Evolutionary conservation across 495 filamentous ascomycete genomes (phyloP), one percentile per base, ranked within the genome.

Genomic region (Aspergillus nidulans): DNA sequence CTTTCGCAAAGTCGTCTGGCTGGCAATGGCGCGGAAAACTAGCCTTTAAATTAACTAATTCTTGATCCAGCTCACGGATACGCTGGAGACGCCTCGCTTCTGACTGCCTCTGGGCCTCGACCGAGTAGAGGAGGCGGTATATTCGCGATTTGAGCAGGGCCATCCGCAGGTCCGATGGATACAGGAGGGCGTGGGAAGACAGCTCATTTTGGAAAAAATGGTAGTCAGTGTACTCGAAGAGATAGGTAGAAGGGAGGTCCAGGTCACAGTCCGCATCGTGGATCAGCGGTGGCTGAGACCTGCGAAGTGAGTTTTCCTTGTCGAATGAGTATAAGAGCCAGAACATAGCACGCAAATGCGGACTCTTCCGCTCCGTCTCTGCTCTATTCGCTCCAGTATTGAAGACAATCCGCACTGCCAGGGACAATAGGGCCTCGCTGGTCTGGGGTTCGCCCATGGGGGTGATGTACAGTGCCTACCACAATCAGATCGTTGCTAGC

Each of bases 271-370:
- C 54, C 19, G 43, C 58, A 5, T 68, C 67, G 16, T 68, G 63
- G 5, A 73, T 58, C 16, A 65, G 28, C 2, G 67, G 67, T 3
- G 67, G 63, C 25, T 63, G 61, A 5, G 56, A 51, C 23, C 60
- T 59, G 6, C 67, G 63, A 10, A 69, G 62, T 9, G 65, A 67
- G 15, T 68, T 59, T 49, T 71, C 65, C 24, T 67, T 71, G 38
- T 73, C 71, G 16, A 67, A 49, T 15, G 53, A 47, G 55, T 72
- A 74, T 49, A 63, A 69, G n/a, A 69, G 57, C 71, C 71, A 72
- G 58, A 74, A 74, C 1, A 72, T 40, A 12, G 55, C 61, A 10
- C 69, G 69, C 2, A 65, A 38, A 54, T 72, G 68, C 4, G 43
- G 44, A 42, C 26, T 51, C 47, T 69, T 49, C 15, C 56, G 64